Conservation (phyloP, 179 eudicot genomes). For the Heliamphora pulchella region DNA sequence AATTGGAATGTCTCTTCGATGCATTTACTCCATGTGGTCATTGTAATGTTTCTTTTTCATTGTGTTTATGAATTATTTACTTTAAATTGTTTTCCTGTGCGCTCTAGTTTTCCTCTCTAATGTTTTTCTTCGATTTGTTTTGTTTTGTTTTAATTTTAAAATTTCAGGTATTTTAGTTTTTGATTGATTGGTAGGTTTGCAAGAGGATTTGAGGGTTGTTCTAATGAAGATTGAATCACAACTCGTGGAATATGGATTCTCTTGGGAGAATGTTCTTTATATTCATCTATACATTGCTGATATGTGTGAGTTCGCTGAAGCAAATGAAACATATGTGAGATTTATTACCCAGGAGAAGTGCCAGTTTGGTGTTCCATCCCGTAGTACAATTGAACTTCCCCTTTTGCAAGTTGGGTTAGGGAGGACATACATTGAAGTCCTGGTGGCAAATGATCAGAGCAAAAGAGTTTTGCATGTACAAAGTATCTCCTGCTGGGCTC, state of each 20-base stretch:
- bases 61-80: neutral
- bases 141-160: neutral
- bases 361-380: slow-evolving; percentile 88
- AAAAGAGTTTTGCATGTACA: slow-evolving; percentile 94
- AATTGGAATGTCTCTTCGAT: no score
- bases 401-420: slow-evolving; percentile 66
- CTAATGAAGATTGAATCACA: slow-evolving; percentile 54
- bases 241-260: slow-evolving; percentile 46
- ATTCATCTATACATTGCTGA: slow-evolving; percentile 79
- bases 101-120: neutral
- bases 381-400: slow-evolving; percentile 90
- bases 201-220: slow-evolving; percentile 54
- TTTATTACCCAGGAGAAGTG: slow-evolving; percentile 90
- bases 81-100: neutral
- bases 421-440: slow-evolving; percentile 68
- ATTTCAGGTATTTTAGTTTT: slow-evolving; percentile 6
- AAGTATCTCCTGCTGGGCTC: slow-evolving; percentile 96
- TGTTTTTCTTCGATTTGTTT: neutral
- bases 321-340: slow-evolving; percentile 81
- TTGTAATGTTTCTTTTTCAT: neutral
- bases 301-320: slow-evolving; percentile 68
- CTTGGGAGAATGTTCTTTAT: slow-evolving; percentile 82
- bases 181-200: slow-evolving; percentile 51
- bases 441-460: slow-evolving; percentile 63
- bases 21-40: neutral